Conservation (phyloP, 164 flowering plant species). For the Vitis vinifera region DNA sequence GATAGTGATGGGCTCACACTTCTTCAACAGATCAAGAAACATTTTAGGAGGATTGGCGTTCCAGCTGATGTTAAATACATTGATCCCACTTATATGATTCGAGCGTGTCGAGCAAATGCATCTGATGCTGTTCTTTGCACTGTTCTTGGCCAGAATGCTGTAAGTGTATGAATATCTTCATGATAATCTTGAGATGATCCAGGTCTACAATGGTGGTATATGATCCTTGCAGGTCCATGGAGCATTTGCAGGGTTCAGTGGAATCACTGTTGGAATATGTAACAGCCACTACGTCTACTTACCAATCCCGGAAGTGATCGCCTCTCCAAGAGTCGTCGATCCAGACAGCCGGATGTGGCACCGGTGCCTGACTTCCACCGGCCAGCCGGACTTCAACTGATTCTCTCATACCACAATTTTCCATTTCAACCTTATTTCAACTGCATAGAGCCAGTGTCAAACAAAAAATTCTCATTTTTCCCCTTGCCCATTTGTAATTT, state of each 20-base stretch:
- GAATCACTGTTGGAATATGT: constrained; percentile 51
- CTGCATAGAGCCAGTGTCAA: no score
- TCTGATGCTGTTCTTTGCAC: constrained; percentile 91
- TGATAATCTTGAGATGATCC: no score
- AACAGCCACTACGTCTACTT: constrained; percentile 52
- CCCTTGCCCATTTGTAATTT: neutral
- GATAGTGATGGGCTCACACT: neutral
- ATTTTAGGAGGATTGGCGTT: constrained; percentile 60
- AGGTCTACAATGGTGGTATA: neutral
- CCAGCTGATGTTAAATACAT: constrained; percentile 88
- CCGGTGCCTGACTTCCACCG: constrained; percentile 50
- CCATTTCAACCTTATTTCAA: no score
- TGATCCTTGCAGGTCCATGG: constrained; percentile 46
- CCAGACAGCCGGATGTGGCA: constrained; percentile 53
- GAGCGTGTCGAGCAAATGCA: constrained; percentile 90
- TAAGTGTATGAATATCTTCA: constrained; percentile 23
- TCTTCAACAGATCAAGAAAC: constrained; percentile 61
- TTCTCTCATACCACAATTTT: neutral
- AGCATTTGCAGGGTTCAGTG: constrained; percentile 55
- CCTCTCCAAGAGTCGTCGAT: constrained; percentile 38
- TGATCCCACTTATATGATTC: constrained; percentile 94
- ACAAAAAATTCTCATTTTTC: no score
- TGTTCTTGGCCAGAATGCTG: constrained; percentile 92
- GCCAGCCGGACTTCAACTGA: constrained; percentile 48
- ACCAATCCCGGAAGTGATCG: constrained; percentile 50